These are phyloP conservation scores for Plasmodium fragile DNA, from an alignment of 169 alveolate species.

Conservation along the genomic window DNA sequence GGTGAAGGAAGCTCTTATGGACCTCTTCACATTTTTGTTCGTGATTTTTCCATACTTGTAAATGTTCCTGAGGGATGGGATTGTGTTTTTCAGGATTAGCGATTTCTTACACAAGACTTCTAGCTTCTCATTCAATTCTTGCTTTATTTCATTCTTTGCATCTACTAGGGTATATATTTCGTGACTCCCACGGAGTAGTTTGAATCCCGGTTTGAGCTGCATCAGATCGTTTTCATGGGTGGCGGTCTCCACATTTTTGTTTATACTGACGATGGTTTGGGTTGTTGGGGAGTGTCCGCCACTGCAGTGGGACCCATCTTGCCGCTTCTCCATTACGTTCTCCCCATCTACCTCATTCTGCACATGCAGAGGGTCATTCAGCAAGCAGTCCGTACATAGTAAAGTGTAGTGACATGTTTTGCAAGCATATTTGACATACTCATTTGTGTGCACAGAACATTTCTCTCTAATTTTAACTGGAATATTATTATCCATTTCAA, in stretches of 20 bases:
- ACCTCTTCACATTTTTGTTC: slow-evolving; percentile 64
- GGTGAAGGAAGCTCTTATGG: slow-evolving; percentile 47
- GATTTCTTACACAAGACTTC: slow-evolving; percentile 41
- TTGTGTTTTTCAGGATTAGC: slow-evolving; percentile 37
- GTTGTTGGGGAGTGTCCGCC: neutral
- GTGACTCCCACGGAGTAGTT: slow-evolving; percentile 48
- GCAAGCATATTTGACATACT: slow-evolving; percentile 62
- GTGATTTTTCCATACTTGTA: slow-evolving; percentile 72
- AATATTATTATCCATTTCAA: slow-evolving; percentile 25
- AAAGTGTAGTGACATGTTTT: slow-evolving; percentile 47
- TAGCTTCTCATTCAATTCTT: slow-evolving; percentile 47
- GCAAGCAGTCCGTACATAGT: slow-evolving; percentile 56
- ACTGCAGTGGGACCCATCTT: neutral
- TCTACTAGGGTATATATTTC: slow-evolving; percentile 57
- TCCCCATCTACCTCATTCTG: neutral
- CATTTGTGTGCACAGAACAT: slow-evolving; percentile 48
- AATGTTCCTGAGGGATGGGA: slow-evolving; percentile 39
- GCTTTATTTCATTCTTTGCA: slow-evolving; percentile 65
- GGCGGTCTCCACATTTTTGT: neutral
- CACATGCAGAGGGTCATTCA: slow-evolving; percentile 66
- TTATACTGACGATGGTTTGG: neutral
- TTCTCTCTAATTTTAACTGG: slow-evolving; percentile 72
- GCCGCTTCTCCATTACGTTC: neutral
- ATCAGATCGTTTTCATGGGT: neutral
- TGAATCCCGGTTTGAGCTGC: slow-evolving; percentile 58